phyloP scores from a whole-genome alignment of 2,329 filamentous ascomycete species.

The Sclerotinia trifoliorum region DNA sequence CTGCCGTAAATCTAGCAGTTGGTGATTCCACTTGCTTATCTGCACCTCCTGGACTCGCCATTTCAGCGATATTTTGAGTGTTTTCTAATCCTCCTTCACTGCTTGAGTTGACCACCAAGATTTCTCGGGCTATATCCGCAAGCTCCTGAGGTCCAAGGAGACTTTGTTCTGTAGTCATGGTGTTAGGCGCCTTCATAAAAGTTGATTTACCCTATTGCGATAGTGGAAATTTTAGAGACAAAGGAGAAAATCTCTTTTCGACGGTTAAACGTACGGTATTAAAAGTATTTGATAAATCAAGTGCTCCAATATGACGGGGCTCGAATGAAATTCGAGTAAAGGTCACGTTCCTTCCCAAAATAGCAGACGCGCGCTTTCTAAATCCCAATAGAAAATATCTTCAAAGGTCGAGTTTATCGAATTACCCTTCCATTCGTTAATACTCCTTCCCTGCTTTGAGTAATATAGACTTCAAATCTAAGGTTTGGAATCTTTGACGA shows the following conservation, averaged over 20 bases:
- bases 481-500: not conserved
- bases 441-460: not conserved
- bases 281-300: not conserved
- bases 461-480: not conserved
- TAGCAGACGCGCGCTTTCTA: slow-evolving; percentile 7
- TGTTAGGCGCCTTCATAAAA: slow-evolving; percentile 26
- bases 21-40: slow-evolving; percentile 34
- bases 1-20: slow-evolving; percentile 40
- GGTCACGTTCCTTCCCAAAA: slow-evolving; percentile 12
- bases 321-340: not conserved
- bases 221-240: slow-evolving; percentile 12
- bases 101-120: slow-evolving; percentile 26
- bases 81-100: not conserved
- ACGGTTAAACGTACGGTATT: slow-evolving; percentile 19
- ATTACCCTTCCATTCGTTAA: slow-evolving; percentile 11
- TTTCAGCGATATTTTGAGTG: slow-evolving; percentile 20
- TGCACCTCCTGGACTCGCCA: slow-evolving; percentile 29
- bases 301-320: slow-evolving; percentile 4
- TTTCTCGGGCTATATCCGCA: slow-evolving; percentile 32
- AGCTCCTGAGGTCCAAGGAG: slow-evolving; percentile 31
- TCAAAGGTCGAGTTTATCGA: not conserved
- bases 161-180: slow-evolving; percentile 28
- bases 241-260: slow-evolving; percentile 16
- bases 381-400: not conserved
- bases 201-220: slow-evolving; percentile 12